Percentiles rank a stretch among this genome's conserved stretches.
phyloP scores from a whole-genome alignment of 768 basidiomycete species.

The Leccinum boreale region DNA sequence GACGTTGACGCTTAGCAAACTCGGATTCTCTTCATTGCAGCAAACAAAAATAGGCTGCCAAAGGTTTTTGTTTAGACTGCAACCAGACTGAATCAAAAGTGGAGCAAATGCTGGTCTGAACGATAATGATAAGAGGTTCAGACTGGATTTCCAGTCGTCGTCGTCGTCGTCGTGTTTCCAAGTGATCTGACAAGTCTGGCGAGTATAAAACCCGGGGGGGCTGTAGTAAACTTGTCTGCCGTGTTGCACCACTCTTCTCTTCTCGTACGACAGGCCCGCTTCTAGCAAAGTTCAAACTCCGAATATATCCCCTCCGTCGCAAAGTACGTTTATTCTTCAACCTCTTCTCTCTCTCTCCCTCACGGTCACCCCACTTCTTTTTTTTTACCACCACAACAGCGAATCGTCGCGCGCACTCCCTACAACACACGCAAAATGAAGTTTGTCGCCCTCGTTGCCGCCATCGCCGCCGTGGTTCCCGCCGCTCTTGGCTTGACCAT shows the following conservation, averaged over 20 bases:
- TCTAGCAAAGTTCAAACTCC: conserved; percentile 26
- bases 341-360: conserved; percentile 1
- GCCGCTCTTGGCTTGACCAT: conserved; percentile 49
- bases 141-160: background rate
- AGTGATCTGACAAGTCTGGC: background rate
- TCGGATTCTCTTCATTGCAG: background rate
- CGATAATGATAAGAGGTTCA: background rate
- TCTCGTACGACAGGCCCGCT: background rate
- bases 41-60: background rate
- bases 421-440: conserved; percentile 34
- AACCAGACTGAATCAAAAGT: background rate
- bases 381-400: background rate
- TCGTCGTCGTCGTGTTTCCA: background rate
- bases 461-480: conserved; percentile 29
- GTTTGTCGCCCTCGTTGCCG: conserved; percentile 27
- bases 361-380: too few species aligned
- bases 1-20: background rate
- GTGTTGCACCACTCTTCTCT: too few species aligned
- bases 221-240: background rate
- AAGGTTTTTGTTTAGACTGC: background rate
- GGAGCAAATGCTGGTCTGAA: background rate
- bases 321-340: background rate
- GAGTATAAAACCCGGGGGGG: background rate
- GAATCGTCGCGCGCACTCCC: conserved; percentile 16
- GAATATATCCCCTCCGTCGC: conserved; percentile 10